Evolutionary conservation across 805 yeast species (phyloP).

Genomic region (Candida easanensis): DNA sequence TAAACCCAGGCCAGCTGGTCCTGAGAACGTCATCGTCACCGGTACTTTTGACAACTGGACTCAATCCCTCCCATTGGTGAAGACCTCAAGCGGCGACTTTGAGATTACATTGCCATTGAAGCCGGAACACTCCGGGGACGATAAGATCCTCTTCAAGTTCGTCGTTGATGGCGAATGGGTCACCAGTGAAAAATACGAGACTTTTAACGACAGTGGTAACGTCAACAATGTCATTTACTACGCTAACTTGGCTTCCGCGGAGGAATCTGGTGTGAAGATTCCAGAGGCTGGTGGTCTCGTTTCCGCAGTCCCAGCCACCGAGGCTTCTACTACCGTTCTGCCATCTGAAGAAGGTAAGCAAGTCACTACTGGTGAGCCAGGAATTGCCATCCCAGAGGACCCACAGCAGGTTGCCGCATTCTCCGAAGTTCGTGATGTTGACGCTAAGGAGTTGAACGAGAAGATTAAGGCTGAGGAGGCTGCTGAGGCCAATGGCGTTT

Average conservation of each 20-base stretch:
- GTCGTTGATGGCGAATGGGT: constrained; percentile 72
- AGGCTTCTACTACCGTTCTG: constrained; percentile 33
- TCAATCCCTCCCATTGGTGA: constrained; percentile 56
- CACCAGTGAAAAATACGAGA: constrained; percentile 37
- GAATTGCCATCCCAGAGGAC: constrained; percentile 58
- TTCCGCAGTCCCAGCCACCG: constrained; percentile 29
- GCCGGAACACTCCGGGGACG: constrained; percentile 29
- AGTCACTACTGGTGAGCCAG: constrained; percentile 63
- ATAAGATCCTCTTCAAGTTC: constrained; percentile 48
- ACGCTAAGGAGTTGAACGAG: constrained; percentile 48
- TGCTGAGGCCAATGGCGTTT: constrained; percentile 12
- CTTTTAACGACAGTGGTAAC: constrained; percentile 40
- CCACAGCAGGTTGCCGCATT: constrained; percentile 59
- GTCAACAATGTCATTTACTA: constrained; percentile 35
- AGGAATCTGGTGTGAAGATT: constrained; percentile 25
- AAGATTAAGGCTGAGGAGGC: constrained; percentile 14
- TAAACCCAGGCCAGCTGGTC: constrained; percentile 46
- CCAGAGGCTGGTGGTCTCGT: constrained; percentile 49
- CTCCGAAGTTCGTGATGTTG: constrained; percentile 44
- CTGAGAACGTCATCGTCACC: constrained; percentile 57
- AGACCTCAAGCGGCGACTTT: constrained; percentile 59
- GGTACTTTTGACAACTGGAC: constrained; percentile 73
- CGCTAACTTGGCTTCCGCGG: constrained; percentile 20
- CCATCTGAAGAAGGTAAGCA: constrained; percentile 40
- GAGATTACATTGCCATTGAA: constrained; percentile 56